A percentile compares a stretch with the other conserved stretches of the same genome.
Evolutionary conservation across 169 alveolate genomes (phyloP).

Genomic region (Cryptosporidium tyzzeri): DNA sequence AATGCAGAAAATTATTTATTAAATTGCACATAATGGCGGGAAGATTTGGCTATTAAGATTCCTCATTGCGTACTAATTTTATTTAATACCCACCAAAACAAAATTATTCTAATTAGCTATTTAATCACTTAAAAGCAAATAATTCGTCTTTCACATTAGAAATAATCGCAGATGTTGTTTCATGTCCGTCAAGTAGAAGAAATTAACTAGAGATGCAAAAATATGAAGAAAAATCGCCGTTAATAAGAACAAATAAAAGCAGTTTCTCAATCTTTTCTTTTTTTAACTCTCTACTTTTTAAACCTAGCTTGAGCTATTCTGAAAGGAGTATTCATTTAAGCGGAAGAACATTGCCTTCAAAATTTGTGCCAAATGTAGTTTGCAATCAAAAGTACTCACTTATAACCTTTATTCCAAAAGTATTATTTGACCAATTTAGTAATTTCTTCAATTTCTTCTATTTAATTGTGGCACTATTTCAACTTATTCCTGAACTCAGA

Average conservation of each 20-base stretch:
- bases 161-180: not conserved
- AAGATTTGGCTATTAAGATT: not conserved
- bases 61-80: not conserved
- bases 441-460: slow-evolving; percentile 94
- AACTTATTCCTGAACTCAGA: slow-evolving; percentile 90
- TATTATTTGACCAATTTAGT: slow-evolving; percentile 92
- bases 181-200: not conserved
- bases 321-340: slow-evolving; percentile 41
- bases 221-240: slow-evolving; percentile 55
- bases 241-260: slow-evolving; percentile 15
- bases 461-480: slow-evolving; percentile 92
- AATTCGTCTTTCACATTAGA: not conserved
- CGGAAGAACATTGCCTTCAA: slow-evolving; percentile 63
- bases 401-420: slow-evolving; percentile 91
- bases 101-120: not conserved
- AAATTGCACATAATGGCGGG: slow-evolving; percentile 7
- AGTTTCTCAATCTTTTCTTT: not conserved
- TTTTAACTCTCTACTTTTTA: not conserved
- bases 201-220: slow-evolving; percentile 13
- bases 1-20: not conserved
- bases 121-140: not conserved
- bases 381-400: slow-evolving; percentile 91
- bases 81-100: not conserved
- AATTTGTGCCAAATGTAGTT: slow-evolving; percentile 83
- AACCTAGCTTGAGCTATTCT: not conserved